phyloP scores from a whole-genome alignment of 805 yeast species.

The Ogataea nonfermentans region DNA sequence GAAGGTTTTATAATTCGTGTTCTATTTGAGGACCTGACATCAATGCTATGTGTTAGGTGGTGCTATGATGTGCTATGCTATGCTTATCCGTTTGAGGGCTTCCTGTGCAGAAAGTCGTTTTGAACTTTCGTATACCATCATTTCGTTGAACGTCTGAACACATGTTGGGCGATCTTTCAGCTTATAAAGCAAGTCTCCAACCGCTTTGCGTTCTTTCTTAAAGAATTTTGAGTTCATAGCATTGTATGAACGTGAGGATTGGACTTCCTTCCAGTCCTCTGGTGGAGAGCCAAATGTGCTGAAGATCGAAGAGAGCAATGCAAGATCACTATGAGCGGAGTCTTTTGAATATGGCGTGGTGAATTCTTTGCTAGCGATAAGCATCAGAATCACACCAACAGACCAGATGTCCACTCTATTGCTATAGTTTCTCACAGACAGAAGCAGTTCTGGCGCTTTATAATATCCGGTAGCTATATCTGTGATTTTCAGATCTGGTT shows the following conservation, averaged over 20 bases:
- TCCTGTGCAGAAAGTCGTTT: conserved; percentile 33
- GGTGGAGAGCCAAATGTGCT: conserved; percentile 63
- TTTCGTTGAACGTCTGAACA: conserved; percentile 35
- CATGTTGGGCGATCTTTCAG: conserved; percentile 18
- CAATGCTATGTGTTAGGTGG: no score
- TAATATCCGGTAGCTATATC: conserved; percentile 67
- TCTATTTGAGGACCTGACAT: neutral
- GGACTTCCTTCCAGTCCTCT: conserved; percentile 44
- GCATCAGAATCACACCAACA: conserved; percentile 59
- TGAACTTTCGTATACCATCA: conserved; percentile 43
- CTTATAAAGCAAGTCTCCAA: conserved; percentile 36
- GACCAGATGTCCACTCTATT: conserved; percentile 70
- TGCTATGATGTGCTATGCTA: neutral
- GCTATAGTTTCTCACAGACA: conserved; percentile 56
- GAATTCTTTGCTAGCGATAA: conserved; percentile 43
- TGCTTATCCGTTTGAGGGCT: conserved; percentile 13
- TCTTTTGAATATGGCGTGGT: conserved; percentile 38
- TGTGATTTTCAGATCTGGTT: conserved; percentile 40
- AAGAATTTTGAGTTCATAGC: conserved; percentile 32
- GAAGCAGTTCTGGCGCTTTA: conserved; percentile 72
- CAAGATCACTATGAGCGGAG: conserved; percentile 52
- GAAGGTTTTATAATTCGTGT: neutral
- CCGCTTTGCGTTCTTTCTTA: conserved; percentile 22
- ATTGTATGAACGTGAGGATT: conserved; percentile 35
- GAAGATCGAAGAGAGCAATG: conserved; percentile 54